These are phyloP conservation scores for Macrophomina phaseolina DNA, from an alignment of 2,329 filamentous ascomycete genomes.

Conservation along the genomic window DNA sequence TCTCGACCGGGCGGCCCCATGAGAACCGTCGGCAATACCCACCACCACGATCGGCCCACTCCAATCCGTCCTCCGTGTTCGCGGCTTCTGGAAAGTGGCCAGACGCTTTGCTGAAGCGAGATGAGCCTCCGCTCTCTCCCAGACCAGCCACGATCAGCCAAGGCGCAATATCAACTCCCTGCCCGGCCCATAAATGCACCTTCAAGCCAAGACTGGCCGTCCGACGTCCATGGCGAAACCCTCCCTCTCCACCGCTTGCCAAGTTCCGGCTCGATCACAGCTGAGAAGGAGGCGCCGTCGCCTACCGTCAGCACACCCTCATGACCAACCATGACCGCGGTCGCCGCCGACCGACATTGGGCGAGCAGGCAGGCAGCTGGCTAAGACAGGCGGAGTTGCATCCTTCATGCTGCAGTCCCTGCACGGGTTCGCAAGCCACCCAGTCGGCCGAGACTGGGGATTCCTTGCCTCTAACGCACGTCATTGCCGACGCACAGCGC, in stretches of 20 bases:
- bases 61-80: neutral
- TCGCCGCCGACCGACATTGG: neutral
- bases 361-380: neutral
- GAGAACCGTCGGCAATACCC: constrained; percentile 16
- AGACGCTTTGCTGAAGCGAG: constrained; percentile 6
- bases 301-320: neutral
- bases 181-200: neutral
- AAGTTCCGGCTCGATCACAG: neutral
- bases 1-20: constrained; percentile 21
- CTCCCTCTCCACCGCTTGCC: neutral
- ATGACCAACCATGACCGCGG: neutral
- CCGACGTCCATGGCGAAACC: neutral
- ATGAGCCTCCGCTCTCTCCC: constrained; percentile 9
- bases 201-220: neutral
- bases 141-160: constrained; percentile 8
- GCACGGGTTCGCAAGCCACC: constrained; percentile 16
- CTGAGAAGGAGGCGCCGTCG: neutral
- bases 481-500: constrained; percentile 17
- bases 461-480: constrained; percentile 21
- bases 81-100: constrained; percentile 19
- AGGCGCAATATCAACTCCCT: neutral
- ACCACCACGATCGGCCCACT: constrained; percentile 9
- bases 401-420: constrained; percentile 1
- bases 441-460: neutral
- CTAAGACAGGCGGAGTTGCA: constrained; percentile 6